phyloP scores from a whole-genome alignment of 768 basidiomycete genomes.

The Coprinopsis marcescibilis region DNA sequence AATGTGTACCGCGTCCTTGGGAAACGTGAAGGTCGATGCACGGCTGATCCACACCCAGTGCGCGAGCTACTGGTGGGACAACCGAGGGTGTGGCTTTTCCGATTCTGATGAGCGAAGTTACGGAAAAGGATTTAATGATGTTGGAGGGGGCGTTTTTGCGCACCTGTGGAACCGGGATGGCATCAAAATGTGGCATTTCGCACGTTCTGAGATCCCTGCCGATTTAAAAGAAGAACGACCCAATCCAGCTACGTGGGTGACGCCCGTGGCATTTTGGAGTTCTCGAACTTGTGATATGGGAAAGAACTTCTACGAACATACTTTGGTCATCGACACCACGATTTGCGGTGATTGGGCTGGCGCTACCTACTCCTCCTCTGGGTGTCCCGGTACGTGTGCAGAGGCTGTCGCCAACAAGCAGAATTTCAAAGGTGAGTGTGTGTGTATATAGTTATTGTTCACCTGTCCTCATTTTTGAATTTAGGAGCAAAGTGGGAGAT shows the following conservation, averaged over 20 bases:
- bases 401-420: constrained; percentile 46
- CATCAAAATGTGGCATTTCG: constrained; percentile 54
- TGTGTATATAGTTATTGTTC: background rate
- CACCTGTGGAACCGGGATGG: constrained; percentile 49
- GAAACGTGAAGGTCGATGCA: constrained; percentile 20
- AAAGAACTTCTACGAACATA: constrained; percentile 48
- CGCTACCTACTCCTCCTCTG: constrained; percentile 25
- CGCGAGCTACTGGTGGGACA: constrained; percentile 30
- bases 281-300: constrained; percentile 42
- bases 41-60: constrained; percentile 30
- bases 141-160: constrained; percentile 48
- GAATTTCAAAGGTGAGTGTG: constrained; percentile 40
- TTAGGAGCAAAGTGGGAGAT: constrained; percentile 52
- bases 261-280: constrained; percentile 48
- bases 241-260: constrained; percentile 44
- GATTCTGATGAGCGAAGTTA: constrained; percentile 35
- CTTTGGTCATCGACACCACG: constrained; percentile 41
- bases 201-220: constrained; percentile 42
- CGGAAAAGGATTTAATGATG: constrained; percentile 40
- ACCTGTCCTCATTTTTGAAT: background rate
- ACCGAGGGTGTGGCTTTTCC: constrained; percentile 46
- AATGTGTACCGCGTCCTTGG: constrained; percentile 31
- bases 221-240: constrained; percentile 44
- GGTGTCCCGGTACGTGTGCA: constrained; percentile 43
- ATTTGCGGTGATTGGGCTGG: constrained; percentile 45